A percentile compares a stretch with the other conserved stretches of the same genome.
Evolutionary conservation across 1,139 yeast species (phyloP).

Genomic region (Saccharomycopsis crataegensis): DNA sequence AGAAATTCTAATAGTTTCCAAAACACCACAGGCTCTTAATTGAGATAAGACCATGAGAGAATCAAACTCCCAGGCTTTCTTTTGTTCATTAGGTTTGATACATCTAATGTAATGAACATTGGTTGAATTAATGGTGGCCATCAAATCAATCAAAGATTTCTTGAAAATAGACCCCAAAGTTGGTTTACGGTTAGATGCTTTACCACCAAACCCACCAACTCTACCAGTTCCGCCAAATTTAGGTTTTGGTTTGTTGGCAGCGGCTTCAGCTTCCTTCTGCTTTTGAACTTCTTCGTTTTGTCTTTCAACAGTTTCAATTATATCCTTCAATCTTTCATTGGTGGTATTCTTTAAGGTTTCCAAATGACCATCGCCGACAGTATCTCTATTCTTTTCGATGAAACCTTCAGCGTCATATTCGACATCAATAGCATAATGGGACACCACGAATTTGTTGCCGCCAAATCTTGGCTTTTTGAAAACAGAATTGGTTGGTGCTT

Average conservation of each 20-base stretch:
- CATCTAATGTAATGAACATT: conserved; percentile 96
- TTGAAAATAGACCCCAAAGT: conserved; percentile 94
- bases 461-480: conserved; percentile 95
- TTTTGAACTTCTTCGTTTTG: conserved; percentile 50
- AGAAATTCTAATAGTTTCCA: conserved; percentile 92
- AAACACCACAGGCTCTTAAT: conserved; percentile 96
- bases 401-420: conserved; percentile 90
- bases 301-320: conserved; percentile 59
- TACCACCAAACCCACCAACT: conserved; percentile 20
- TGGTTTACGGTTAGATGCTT: conserved; percentile 66
- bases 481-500: conserved; percentile 68
- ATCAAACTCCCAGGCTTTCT: conserved; percentile 94
- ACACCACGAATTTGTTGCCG: conserved; percentile 79
- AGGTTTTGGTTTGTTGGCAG: conserved; percentile 28
- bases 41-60: conserved; percentile 93
- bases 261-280: conserved; percentile 36
- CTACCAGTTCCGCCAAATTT: conserved; percentile 29
- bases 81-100: conserved; percentile 92
- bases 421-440: conserved; percentile 94
- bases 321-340: conserved; percentile 55
- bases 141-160: conserved; percentile 82
- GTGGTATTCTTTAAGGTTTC: conserved; percentile 70
- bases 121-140: conserved; percentile 88
- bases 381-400: conserved; percentile 93
- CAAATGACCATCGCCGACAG: conserved; percentile 92